Evolutionary conservation across 371 early-diverging fungal species (phyloP), one percentile per base, ranked within the genome.

Genomic region (Apophysomyces sp.): DNA sequence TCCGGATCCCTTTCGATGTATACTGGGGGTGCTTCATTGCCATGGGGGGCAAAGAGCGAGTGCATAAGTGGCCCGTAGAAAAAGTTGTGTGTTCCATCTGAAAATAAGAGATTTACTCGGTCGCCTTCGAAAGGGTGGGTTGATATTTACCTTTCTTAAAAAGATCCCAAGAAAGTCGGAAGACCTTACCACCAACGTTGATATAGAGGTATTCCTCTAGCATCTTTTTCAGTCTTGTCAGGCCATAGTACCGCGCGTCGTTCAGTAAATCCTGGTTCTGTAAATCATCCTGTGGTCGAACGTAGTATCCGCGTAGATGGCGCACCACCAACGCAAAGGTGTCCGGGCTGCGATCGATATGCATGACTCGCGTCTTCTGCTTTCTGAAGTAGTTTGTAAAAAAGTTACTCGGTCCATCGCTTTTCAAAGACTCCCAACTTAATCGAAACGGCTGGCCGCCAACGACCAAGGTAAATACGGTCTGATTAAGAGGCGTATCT

Each of bases 1-100:
- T 88, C 86, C 2, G 88, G 86, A 30, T 81, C 81, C 52, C 85
- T 74, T 57, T 84, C 82, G 64, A 87, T 80, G 51, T 77, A 85
- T 7, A 79, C 61, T 0, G 86, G 88, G 3, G 83, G 68, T 1
- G 67, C 54, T 39, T 79, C 57, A 9, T 37, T 63, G 2, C 51
- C 60, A 28, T 72, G 74, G 11, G 77, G 74, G 3, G 57, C 51
- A 18, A 66, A 56, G 12, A 73, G 21, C 0, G 65, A 56, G 51
- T 77, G 71, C 62, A 62, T 66, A 15, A 82, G 44, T 21, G 82
- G 82, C 0, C 82, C 82, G 2, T 74, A 77, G 62, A 82, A 82
- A 36, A 72, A 76, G 52, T 78, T 82, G 37, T 32, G 58, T 26
- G 62, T 51, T 7, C 75, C 72, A 51, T 76, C 78, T 81, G 32